Percentiles rank a stretch among this genome's conserved stretches.
phyloP scores from a whole-genome alignment of 2,329 filamentous ascomycete genomes.

The Scleromitrula shiraiana region DNA sequence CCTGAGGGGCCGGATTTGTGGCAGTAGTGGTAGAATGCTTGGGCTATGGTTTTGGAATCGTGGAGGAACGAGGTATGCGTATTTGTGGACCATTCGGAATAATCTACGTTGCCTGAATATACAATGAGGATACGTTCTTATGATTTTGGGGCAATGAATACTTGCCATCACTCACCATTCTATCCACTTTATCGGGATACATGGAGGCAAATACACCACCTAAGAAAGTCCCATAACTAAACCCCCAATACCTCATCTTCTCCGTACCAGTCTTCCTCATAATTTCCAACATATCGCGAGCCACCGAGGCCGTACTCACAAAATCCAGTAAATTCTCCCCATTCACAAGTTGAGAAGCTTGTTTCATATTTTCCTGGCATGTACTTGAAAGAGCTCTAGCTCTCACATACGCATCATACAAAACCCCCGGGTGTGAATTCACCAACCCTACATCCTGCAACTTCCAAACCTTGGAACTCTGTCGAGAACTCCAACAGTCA shows the following conservation, averaged over 20 bases:
- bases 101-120: constrained; percentile 32
- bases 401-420: constrained; percentile 40
- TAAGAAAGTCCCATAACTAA: constrained; percentile 41
- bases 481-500: constrained; percentile 40
- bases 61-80: constrained; percentile 36
- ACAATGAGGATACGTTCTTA: constrained; percentile 32
- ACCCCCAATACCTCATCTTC: constrained; percentile 41
- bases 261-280: constrained; percentile 23
- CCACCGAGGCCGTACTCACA: constrained; percentile 26
- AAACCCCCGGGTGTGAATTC: constrained; percentile 38
- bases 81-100: constrained; percentile 21
- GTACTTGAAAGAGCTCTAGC: constrained; percentile 37
- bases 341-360: background rate
- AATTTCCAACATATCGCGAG: constrained; percentile 31
- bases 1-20: constrained; percentile 28
- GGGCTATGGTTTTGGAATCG: constrained; percentile 26
- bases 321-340: constrained; percentile 7
- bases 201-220: constrained; percentile 38
- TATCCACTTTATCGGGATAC: constrained; percentile 35
- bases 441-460: constrained; percentile 38
- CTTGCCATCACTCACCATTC: constrained; percentile 31
- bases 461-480: constrained; percentile 38
- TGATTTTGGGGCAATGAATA: background rate
- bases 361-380: constrained; percentile 20
- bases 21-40: constrained; percentile 25